Base-by-base conservation (phyloP, 2,329 filamentous ascomycete species). In the Botryotinia narcissicola region DNA sequence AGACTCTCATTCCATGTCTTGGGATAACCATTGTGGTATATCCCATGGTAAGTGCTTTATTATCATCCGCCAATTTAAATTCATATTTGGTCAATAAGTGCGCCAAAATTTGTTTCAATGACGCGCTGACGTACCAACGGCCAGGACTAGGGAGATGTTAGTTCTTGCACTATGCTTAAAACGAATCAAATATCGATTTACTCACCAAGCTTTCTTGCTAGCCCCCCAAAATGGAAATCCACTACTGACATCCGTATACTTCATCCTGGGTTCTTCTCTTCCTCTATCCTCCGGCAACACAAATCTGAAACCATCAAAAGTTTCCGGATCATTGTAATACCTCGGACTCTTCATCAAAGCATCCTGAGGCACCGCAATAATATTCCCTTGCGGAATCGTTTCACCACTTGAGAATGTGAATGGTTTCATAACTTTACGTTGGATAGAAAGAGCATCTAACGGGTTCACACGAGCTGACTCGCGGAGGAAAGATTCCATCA, bases 391-490 rank as follows among this genome's bases (percentile, higher is more conserved):
- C 2, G 64, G 42, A 18, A 68, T 68, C 4, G 8, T 35, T 25
- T 46, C 29, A 18, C 64, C 42, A 6, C 20, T 35, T 3, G 64
- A 51, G 29, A 68, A 42, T 1, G 64, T 51, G 32, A 51, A 68
- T 22, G 64, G 42, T 37, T 68, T 46, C 64, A 68, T 68, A 22
- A 68, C 64, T 54, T 68, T 68, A n/a, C 64, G 64, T 40, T 68
- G 42, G 0, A 68, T 68, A 12, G 59, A 35, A n/a, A 68, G 44
- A 4, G 64, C 29, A 68, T 68, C 64, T 32, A 68, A 37, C n/a
- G 64, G 35, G 37, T 68, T 68, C 46, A 68, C 37, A 5, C 64
- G 64, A 35, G 64, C 42, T 68, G 42, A 51, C 14, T 68, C 59
- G 20, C 64, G 64, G 4, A 68, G 42, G 32, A 68, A 68, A 37